Conservation (phyloP, 1,284 basidiomycete genomes). For the Cerrena zonata region DNA sequence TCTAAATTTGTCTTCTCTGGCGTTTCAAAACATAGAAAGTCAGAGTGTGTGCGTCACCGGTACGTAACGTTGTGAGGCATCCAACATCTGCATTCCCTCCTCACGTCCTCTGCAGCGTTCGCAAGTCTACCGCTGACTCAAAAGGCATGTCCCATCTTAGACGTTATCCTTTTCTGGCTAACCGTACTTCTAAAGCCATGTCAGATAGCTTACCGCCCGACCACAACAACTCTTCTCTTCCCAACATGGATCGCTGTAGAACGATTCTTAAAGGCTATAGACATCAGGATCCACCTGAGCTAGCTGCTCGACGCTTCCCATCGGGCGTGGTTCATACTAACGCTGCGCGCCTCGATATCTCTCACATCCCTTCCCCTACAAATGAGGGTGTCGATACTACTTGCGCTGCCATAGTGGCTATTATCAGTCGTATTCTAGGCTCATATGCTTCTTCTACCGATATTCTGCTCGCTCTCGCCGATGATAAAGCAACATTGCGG, state of each 20-base stretch:
- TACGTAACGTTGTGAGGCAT: too few species aligned
- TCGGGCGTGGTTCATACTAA: conserved; percentile 12
- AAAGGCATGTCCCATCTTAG: background rate
- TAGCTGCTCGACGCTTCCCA: conserved; percentile 18
- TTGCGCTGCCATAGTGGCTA: conserved; percentile 25
- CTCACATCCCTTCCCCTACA: background rate
- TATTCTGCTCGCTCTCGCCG: conserved; percentile 33
- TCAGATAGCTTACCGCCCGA: too few species aligned
- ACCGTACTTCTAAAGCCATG: background rate
- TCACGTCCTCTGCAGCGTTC: too few species aligned
- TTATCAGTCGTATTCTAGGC: conserved; percentile 34
- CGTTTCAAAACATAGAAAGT: too few species aligned
- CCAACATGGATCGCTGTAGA: background rate
- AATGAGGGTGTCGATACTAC: conserved; percentile 9
- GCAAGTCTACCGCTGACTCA: background rate
- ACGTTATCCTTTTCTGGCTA: background rate
- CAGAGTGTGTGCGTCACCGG: too few species aligned
- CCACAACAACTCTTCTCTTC: background rate
- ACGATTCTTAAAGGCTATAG: conserved; percentile 17
- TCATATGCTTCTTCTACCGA: conserved; percentile 35
- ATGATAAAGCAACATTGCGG: conserved; percentile 14
- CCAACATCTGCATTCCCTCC: too few species aligned
- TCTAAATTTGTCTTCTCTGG: too few species aligned
- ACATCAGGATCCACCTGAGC: conserved; percentile 19
- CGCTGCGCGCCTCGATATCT: conserved; percentile 4